Evolutionary conservation across 345 rosid species (phyloP).

Genomic region (Orychophragmus violaceus): DNA sequence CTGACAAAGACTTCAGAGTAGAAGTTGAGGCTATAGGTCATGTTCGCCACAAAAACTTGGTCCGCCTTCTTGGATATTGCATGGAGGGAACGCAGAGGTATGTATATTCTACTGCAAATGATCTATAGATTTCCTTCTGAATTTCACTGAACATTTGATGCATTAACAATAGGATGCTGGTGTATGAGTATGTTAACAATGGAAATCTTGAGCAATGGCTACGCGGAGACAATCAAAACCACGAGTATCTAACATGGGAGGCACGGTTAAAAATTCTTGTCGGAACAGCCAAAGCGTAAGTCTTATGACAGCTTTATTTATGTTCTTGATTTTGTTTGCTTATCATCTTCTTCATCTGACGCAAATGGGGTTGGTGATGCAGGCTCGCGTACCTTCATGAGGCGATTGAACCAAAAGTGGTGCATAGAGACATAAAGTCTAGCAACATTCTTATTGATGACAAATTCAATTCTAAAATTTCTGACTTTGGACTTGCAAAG

Average conservation of each 20-base stretch:
- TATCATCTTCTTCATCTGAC: not conserved
- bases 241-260: conserved; percentile 87
- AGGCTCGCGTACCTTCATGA: conserved; percentile 97
- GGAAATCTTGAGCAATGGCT: conserved; percentile 97
- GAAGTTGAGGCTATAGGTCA: conserved; percentile 98
- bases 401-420: conserved; percentile 99
- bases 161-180: conserved; percentile 45
- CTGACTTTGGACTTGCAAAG: conserved; percentile 97
- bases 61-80: conserved; percentile 91
- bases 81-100: conserved; percentile 96
- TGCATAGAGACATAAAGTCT: conserved; percentile 95
- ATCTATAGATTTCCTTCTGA: not conserved
- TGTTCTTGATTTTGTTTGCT: not conserved
- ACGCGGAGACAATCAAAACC: conserved; percentile 67
- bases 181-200: conserved; percentile 83
- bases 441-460: conserved; percentile 91
- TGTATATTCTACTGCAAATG: not conserved
- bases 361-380: conserved; percentile 19
- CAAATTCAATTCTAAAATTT: conserved; percentile 85
- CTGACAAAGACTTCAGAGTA: conserved; percentile 90
- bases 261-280: conserved; percentile 70
- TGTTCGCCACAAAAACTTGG: conserved; percentile 88
- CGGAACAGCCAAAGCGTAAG: conserved; percentile 95
- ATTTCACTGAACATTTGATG: not conserved
- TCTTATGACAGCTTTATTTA: not conserved